phyloP scores from a whole-genome alignment of 1,284 basidiomycete genomes.

The Salmacisia buchloeana region DNA sequence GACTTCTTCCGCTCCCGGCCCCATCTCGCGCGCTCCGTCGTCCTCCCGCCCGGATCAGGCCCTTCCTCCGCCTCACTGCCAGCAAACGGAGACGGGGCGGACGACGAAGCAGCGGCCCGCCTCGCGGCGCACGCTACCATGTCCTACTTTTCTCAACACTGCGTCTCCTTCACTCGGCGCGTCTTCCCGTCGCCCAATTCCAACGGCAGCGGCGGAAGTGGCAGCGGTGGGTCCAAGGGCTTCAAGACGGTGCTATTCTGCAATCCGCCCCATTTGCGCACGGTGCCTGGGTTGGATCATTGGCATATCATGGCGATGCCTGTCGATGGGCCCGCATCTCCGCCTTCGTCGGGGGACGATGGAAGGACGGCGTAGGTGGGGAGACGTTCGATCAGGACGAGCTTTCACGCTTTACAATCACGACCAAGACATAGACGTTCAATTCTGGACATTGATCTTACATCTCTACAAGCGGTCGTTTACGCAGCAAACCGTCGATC shows the following conservation, averaged over 20 bases:
- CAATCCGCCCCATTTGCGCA: constrained; percentile 29
- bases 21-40: constrained; percentile 10
- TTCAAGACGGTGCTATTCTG: constrained; percentile 28
- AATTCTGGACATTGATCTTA: no score
- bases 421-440: no score
- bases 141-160: not conserved
- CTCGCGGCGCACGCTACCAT: constrained; percentile 7
- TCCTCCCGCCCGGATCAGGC: not conserved
- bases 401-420: no score
- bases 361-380: no score
- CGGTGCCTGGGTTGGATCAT: constrained; percentile 32
- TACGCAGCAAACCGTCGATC: no score
- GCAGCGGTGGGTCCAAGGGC: constrained; percentile 19
- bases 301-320: constrained; percentile 21
- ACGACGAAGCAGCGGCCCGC: not conserved
- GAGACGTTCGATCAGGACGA: no score
- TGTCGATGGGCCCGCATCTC: no score
- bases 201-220: constrained; percentile 10
- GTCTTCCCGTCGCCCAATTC: constrained; percentile 7
- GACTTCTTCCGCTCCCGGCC: not conserved
- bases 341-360: no score
- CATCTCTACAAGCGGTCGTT: no score
- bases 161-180: constrained; percentile 4
- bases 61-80: not conserved
- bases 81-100: not conserved